Base-by-base conservation (phyloP, 176 grass and related monocot genomes). In the Poa pratensis region DNA sequence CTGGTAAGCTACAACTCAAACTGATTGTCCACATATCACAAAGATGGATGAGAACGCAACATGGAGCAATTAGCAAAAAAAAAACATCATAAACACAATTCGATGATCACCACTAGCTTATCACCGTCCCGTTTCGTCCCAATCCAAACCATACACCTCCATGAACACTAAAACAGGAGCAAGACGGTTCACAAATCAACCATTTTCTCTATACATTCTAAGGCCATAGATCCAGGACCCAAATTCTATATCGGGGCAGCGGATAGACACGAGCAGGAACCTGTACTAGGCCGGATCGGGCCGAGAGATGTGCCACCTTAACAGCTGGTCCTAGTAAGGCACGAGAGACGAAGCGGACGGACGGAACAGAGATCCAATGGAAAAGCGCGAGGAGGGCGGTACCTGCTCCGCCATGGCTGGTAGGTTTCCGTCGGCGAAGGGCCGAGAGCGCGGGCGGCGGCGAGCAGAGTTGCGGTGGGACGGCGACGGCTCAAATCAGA, bases 401-500 rank as follows among this genome's bases (percentile, higher is more conserved):
- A 67, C 63, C 30, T 67, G 63, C 30, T 67, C 63, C 30, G 63
- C 63, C 63, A 67, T 67, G 63, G 28, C 63, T 65, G 15, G 30
- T 6, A 34, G 15, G 30, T 35, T 30, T 35, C 63, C 63, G 2
- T 2, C 28, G 16, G 28, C 28, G 30, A 35, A 18, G 2, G 63
- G 28, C 9, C 50, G 50, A 52, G 50, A 52, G 50, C 5, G 27
- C 7, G 10, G 58, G 58, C 9, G 3, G 17, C 57, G 17, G n/a
- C 20, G 19, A 49, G 46, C 12, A 13, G 51, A 6, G 20, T 11
- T 15, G 58, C 22, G 3, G 18, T 22, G 18, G 22, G 3, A 2
- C 22, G 18, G 22, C 14, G 27, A 16, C 15, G 27, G 63, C 28
- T 66, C 28, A 66, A 35, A 64, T 27, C 27, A 65, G 6, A 14